phyloP scores from a whole-genome alignment of 1,284 basidiomycete genomes.

The Ustilago loliicola region DNA sequence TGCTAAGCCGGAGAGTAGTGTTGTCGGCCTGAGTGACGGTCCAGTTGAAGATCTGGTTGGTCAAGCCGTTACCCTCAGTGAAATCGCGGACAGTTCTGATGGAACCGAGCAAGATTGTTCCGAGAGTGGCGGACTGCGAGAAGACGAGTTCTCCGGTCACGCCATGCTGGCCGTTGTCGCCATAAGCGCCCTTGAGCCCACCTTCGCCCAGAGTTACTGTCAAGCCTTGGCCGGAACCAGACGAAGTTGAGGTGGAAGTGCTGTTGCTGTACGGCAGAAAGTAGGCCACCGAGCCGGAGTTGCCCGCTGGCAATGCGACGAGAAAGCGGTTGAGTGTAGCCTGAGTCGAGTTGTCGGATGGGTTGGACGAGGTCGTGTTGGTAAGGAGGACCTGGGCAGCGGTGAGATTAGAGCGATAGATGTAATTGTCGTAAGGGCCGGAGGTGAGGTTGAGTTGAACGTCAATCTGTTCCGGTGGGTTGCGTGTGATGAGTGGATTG shows the following conservation, averaged over 20 bases:
- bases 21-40: constrained; percentile 71
- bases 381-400: constrained; percentile 72
- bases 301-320: constrained; percentile 72
- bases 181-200: constrained; percentile 58
- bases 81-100: constrained; percentile 72
- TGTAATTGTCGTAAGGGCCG: constrained; percentile 72
- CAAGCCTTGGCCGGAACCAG: constrained; percentile 28
- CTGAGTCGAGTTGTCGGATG: constrained; percentile 26
- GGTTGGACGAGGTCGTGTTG: constrained; percentile 62
- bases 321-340: constrained; percentile 70
- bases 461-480: constrained; percentile 30
- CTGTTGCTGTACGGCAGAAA: constrained; percentile 29
- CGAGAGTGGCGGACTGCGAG: constrained; percentile 71
- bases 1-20: constrained; percentile 70
- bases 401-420: constrained; percentile 72
- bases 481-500: constrained; percentile 39
- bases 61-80: constrained; percentile 66
- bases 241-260: constrained; percentile 3
- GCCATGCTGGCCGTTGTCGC: constrained; percentile 71
- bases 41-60: constrained; percentile 73
- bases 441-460: constrained; percentile 41
- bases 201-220: constrained; percentile 67
- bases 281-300: constrained; percentile 61
- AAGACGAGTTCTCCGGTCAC: constrained; percentile 71
- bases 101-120: constrained; percentile 72